A percentile compares a stretch with the other conserved stretches of the same genome.
These are phyloP conservation scores for Sporothrix phasma DNA, from an alignment of 2,329 filamentous ascomycete species.

Conservation along the genomic window DNA sequence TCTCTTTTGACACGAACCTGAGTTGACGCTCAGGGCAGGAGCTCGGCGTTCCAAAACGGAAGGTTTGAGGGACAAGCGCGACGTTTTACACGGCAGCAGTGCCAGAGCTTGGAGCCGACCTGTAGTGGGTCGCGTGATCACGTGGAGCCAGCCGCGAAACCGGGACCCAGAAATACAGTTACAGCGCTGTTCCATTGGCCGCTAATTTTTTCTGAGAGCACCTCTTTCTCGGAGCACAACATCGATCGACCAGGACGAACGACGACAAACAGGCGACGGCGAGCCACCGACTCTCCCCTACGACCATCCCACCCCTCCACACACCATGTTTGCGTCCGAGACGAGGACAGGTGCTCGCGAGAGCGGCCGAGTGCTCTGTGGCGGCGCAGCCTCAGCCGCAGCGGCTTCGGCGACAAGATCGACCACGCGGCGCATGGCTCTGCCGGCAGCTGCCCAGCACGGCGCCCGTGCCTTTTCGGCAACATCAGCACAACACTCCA, in stretches of 20 bases:
- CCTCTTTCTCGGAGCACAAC: neutral
- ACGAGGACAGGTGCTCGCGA: conserved; percentile 49
- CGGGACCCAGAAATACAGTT: conserved; percentile 1
- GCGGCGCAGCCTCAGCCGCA: too few relatives aligned
- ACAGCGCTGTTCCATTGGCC: neutral
- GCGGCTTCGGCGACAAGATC: conserved; percentile 29
- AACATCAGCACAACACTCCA: conserved; percentile 57
- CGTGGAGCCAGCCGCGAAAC: neutral
- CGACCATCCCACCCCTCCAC: neutral
- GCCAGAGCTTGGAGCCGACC: neutral
- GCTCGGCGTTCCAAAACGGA: conserved; percentile 11
- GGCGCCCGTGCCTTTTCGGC: conserved; percentile 51
- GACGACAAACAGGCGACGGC: neutral
- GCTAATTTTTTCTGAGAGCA: conserved; percentile 18
- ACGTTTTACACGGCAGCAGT: neutral
- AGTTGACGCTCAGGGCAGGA: conserved; percentile 10
- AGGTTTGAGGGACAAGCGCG: conserved; percentile 12
- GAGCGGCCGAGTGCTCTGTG: conserved; percentile 41
- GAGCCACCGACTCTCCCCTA: neutral
- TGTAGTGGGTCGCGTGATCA: conserved; percentile 3
- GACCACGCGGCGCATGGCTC: neutral
- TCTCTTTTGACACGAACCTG: neutral
- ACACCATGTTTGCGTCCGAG: conserved; percentile 26
- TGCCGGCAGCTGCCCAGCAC: neutral
- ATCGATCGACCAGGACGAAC: conserved; percentile 8